Percentiles rank a stretch among this genome's conserved stretches.
Conservation (phyloP, 2,329 filamentous ascomycete species). For the Cryphonectria carpinicola region DNA sequence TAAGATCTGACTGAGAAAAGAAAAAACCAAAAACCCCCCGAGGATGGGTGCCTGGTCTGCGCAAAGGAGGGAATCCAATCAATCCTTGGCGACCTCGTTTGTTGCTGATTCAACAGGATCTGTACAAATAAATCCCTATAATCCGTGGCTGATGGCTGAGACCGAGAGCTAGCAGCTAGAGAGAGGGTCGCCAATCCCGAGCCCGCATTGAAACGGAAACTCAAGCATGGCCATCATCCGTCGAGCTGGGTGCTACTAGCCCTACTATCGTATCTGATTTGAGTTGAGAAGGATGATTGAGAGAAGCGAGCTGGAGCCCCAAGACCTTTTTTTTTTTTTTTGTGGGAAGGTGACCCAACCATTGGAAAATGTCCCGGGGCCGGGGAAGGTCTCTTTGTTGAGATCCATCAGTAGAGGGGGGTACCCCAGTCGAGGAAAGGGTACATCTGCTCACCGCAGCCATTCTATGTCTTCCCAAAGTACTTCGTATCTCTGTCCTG, state of each 20-base stretch:
- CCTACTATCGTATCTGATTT: no score
- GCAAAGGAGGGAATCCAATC: not conserved
- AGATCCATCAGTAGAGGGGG: not conserved
- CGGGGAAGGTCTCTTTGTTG: conserved; percentile 14
- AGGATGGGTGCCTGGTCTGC: not conserved
- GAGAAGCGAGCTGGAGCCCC: not conserved
- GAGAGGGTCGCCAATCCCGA: not conserved
- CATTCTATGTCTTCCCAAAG: not conserved
- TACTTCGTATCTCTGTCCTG: not conserved
- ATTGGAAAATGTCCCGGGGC: conserved; percentile 8
- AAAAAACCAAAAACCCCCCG: not conserved
- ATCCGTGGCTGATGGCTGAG: not conserved
- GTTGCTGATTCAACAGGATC: not conserved
- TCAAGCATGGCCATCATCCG: no score
- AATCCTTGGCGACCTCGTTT: not conserved
- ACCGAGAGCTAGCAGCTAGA: not conserved
- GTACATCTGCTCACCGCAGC: not conserved
- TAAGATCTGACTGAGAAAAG: conserved; percentile 22
- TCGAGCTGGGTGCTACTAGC: no score
- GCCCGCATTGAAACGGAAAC: not conserved
- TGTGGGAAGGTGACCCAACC: conserved; percentile 13
- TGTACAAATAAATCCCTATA: not conserved
- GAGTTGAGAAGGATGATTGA: no score
- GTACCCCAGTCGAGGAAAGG: not conserved
- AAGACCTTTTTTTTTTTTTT: not conserved